Conservation (phyloP, 1,139 yeast genomes). For the Lodderomyces beijingensis region DNA sequence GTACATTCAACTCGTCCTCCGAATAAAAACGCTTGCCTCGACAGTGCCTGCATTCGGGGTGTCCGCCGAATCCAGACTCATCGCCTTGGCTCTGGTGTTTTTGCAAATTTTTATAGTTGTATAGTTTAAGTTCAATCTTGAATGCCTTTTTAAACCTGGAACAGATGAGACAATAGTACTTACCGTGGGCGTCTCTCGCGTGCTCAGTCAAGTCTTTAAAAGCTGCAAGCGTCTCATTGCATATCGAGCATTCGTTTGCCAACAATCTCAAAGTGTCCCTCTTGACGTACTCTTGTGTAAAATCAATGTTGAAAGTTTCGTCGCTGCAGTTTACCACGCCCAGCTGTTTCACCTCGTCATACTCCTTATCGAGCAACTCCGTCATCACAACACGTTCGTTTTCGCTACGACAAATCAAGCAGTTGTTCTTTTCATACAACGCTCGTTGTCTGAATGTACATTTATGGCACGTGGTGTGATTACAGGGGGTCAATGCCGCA, state of each 20-base stretch:
- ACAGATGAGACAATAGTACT: conserved; percentile 70
- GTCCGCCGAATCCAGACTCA: conserved; percentile 77
- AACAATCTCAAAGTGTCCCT: conserved; percentile 49
- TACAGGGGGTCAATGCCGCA: conserved; percentile 77
- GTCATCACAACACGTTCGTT: conserved; percentile 58
- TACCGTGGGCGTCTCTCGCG: conserved; percentile 56
- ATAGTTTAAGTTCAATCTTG: conserved; percentile 63
- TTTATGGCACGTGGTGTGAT: conserved; percentile 76
- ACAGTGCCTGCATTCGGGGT: conserved; percentile 87
- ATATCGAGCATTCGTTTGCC: conserved; percentile 55
- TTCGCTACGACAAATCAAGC: conserved; percentile 82
- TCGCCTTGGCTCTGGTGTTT: conserved; percentile 71
- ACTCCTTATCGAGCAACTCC: conserved; percentile 33
- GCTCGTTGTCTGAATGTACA: conserved; percentile 86
- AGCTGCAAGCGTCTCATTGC: conserved; percentile 37
- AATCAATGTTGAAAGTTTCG: conserved; percentile 47
- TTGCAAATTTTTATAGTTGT: conserved; percentile 57
- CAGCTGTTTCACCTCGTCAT: conserved; percentile 27
- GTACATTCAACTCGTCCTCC: conserved; percentile 79
- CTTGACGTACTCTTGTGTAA: conserved; percentile 43
- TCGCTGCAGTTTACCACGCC: conserved; percentile 29
- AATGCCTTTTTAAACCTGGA: conserved; percentile 72
- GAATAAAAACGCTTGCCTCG: conserved; percentile 73
- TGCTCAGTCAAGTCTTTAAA: conserved; percentile 66
- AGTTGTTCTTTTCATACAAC: conserved; percentile 64